Conservation (phyloP, 192 early-diverging fungal genomes). For the Coemansia javaensis region DNA sequence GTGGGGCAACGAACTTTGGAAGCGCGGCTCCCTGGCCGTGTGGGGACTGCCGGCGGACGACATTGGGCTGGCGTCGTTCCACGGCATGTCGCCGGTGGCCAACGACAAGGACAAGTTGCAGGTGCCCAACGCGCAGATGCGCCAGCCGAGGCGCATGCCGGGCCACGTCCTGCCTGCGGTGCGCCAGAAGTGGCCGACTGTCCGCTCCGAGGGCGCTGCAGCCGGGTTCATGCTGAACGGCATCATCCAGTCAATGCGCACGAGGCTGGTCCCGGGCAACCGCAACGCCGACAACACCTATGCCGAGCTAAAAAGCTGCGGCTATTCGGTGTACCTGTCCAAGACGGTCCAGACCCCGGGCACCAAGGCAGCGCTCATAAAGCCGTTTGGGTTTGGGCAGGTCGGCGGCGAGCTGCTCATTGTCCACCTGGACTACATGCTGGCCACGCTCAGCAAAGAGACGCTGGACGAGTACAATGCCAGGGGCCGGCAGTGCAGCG, state of each 20-base stretch:
- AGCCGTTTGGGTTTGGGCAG: slow-evolving; percentile 91
- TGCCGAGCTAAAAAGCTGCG: slow-evolving; percentile 64
- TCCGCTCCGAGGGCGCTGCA: too few relatives aligned
- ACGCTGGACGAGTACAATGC: slow-evolving; percentile 6
- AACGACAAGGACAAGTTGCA: slow-evolving; percentile 42
- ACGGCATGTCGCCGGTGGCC: slow-evolving; percentile 90
- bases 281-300: slow-evolving; percentile 43
- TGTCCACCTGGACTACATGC: slow-evolving; percentile 43
- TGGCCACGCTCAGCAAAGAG: slow-evolving; percentile 22
- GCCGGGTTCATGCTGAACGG: too few relatives aligned
- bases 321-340: slow-evolving; percentile 76
- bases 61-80: slow-evolving; percentile 89
- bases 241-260: slow-evolving; percentile 46
- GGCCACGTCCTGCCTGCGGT: too few relatives aligned
- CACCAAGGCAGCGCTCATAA: slow-evolving; percentile 81
- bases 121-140: slow-evolving; percentile 75
- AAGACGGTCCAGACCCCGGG: slow-evolving; percentile 82
- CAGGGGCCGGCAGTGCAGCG: slow-evolving; percentile 1
- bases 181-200: too few relatives aligned
- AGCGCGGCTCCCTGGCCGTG: slow-evolving; percentile 75
- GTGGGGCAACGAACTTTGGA: slow-evolving; percentile 26
- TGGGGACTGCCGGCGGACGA: slow-evolving; percentile 85
- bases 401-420: slow-evolving; percentile 61
- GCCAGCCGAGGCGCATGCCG: too few relatives aligned
- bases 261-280: slow-evolving; percentile 84